phyloP scores from a whole-genome alignment of 257 asterid species.

The Scutellaria galericulata region DNA sequence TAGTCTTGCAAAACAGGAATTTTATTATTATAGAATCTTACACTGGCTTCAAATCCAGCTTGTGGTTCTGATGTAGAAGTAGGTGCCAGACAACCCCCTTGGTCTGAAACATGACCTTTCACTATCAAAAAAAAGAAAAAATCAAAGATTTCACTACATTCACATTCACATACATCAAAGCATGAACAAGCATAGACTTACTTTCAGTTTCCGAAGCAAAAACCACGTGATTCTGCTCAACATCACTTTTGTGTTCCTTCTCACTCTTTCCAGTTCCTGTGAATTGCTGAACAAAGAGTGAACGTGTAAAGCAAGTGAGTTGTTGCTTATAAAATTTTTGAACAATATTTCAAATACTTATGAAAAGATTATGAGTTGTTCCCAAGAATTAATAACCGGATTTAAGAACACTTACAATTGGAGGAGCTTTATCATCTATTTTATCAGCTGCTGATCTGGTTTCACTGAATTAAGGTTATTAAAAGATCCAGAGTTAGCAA shows the following conservation, averaged over 20 bases:
- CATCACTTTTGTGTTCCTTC: slow-evolving; percentile 23
- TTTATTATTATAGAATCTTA: neutral
- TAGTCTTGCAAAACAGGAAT: too few species aligned
- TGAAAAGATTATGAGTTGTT: neutral
- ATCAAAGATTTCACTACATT: neutral
- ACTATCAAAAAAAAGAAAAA: neutral
- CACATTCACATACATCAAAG: neutral
- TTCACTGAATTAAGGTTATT: slow-evolving; percentile 27
- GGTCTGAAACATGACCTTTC: slow-evolving; percentile 6
- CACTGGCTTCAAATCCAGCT: slow-evolving; percentile 2
- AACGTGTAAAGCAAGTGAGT: slow-evolving; percentile 14
- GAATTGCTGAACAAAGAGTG: slow-evolving; percentile 3
- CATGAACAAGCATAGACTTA: neutral
- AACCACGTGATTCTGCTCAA: neutral
- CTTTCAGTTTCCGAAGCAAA: neutral
- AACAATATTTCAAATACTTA: neutral
- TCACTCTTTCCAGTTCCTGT: neutral
- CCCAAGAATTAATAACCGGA: neutral
- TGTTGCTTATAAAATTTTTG: neutral
- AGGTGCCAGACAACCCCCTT: slow-evolving; percentile 23
- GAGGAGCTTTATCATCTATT: slow-evolving; percentile 14
- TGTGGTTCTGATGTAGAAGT: neutral
- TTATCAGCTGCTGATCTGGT: slow-evolving; percentile 2
- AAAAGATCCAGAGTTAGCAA: neutral
- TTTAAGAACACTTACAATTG: slow-evolving; percentile 10